A percentile compares a stretch with the other conserved stretches of the same genome.
Conservation (phyloP, 2,329 filamentous ascomycete genomes). For the Hypomyces perniciosus region DNA sequence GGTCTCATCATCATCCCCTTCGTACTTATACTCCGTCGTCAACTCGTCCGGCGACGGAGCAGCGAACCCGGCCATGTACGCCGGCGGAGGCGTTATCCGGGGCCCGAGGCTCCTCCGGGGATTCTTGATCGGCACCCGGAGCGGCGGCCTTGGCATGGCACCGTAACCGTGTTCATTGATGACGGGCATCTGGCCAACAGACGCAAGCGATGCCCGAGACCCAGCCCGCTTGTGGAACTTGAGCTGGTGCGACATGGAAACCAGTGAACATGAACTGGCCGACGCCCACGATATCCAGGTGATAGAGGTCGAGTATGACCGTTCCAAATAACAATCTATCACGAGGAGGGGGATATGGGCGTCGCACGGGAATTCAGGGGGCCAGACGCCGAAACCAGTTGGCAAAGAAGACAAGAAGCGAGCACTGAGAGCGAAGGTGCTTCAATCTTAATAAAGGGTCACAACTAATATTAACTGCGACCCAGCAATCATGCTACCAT, state of each 20-base stretch:
- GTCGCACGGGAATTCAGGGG: neutral
- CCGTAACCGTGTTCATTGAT: constrained; percentile 30
- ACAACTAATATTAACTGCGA: too few relatives aligned
- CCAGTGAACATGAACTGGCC: neutral
- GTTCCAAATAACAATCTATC: neutral
- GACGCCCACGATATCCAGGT: neutral
- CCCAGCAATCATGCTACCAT: neutral
- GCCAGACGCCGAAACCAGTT: neutral
- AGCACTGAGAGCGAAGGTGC: neutral
- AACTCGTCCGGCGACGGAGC: neutral
- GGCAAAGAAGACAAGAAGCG: neutral
- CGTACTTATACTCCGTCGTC: constrained; percentile 3
- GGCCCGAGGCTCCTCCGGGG: constrained; percentile 18
- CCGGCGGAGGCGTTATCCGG: constrained; percentile 13
- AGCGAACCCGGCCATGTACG: constrained; percentile 11
- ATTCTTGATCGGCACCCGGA: constrained; percentile 26
- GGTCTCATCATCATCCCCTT: constrained; percentile 10
- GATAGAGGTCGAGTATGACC: neutral
- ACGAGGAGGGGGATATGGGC: neutral
- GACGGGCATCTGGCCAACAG: constrained; percentile 30
- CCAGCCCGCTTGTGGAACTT: constrained; percentile 7
- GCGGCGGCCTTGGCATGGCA: constrained; percentile 19
- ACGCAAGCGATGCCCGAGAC: constrained; percentile 20
- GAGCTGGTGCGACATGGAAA: constrained; percentile 1
- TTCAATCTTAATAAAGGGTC: neutral